A percentile compares a stretch with the other conserved stretches of the same genome.
Evolutionary conservation across 2,329 filamentous ascomycete species (phyloP).

Genomic region (Ascocoryne sarcoides): DNA sequence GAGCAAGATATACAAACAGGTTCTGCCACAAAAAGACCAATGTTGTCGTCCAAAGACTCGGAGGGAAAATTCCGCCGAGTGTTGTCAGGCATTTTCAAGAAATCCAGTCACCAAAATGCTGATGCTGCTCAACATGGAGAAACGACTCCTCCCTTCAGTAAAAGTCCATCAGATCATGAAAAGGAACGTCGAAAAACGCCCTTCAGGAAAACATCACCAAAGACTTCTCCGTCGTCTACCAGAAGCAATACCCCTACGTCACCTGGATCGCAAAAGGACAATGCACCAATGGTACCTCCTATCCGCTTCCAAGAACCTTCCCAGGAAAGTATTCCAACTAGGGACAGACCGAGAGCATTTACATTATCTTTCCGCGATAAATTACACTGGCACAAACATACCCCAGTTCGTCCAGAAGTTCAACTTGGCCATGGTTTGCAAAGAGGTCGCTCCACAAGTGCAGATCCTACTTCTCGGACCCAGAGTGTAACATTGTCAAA

Average conservation of each 20-base stretch:
- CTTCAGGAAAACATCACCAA: no score
- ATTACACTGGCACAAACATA: constrained; percentile 15
- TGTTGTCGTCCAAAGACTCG: no score
- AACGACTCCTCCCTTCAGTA: no score
- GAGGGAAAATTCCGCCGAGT: no score
- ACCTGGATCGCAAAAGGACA: constrained; percentile 33
- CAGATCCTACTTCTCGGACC: constrained; percentile 22
- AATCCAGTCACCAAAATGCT: no score
- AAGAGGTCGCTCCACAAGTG: constrained; percentile 21
- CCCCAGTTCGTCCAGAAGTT: constrained; percentile 12
- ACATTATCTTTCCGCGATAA: constrained; percentile 21
- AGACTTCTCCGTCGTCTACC: no score
- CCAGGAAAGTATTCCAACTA: constrained; percentile 31
- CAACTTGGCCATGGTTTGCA: constrained; percentile 3
- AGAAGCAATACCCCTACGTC: constrained; percentile 32
- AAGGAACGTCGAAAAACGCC: no score
- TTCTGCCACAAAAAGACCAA: no score
- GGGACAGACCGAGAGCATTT: constrained; percentile 39
- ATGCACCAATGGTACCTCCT: constrained; percentile 21
- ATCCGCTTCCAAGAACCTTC: constrained; percentile 7
- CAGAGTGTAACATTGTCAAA: constrained; percentile 2
- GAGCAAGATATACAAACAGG: no score
- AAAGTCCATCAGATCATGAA: no score
- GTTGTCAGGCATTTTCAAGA: no score
- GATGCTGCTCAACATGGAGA: no score